Evolutionary conservation across 352 stramenopile species (phyloP).

Genomic region (Blastocystis sp.): DNA sequence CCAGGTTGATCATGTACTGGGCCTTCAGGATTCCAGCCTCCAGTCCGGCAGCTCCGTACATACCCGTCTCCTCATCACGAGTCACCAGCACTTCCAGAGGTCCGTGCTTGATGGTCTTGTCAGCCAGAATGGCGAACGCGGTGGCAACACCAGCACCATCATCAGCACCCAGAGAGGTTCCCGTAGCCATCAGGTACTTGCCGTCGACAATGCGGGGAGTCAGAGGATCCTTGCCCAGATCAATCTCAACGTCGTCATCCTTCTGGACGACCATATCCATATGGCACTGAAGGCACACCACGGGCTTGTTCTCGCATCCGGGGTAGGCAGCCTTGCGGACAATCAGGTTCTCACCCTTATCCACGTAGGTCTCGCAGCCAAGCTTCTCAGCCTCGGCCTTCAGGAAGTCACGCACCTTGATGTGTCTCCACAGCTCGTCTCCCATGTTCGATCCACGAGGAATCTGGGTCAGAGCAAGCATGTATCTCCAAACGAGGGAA

Average conservation of each 20-base stretch:
- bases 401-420: slow-evolving; percentile 42
- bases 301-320: slow-evolving; percentile 49
- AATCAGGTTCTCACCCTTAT: slow-evolving; percentile 54
- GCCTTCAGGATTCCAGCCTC: slow-evolving; percentile 60
- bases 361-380: slow-evolving; percentile 47
- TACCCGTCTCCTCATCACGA: slow-evolving; percentile 63
- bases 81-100: slow-evolving; percentile 63
- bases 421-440: slow-evolving; percentile 48
- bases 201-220: slow-evolving; percentile 59
- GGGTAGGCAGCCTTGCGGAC: slow-evolving; percentile 44
- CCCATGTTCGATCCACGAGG: slow-evolving; percentile 57
- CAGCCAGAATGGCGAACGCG: slow-evolving; percentile 60
- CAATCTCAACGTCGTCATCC: slow-evolving; percentile 59
- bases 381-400: slow-evolving; percentile 48
- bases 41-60: slow-evolving; percentile 61
- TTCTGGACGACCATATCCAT: slow-evolving; percentile 65
- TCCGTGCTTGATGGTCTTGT: slow-evolving; percentile 58
- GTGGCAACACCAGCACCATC: slow-evolving; percentile 62
- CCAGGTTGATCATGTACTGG: slow-evolving; percentile 62
- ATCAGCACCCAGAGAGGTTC: slow-evolving; percentile 63
- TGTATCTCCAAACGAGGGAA: slow-evolving; percentile 51
- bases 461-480: slow-evolving; percentile 57
- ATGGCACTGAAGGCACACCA: slow-evolving; percentile 59
- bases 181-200: slow-evolving; percentile 61
- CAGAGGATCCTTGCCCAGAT: slow-evolving; percentile 61